A percentile compares a stretch with the other conserved stretches of the same genome.
phyloP scores from a whole-genome alignment of 2,329 filamentous ascomycete species.

The Coccinonectria pachysandricola region DNA sequence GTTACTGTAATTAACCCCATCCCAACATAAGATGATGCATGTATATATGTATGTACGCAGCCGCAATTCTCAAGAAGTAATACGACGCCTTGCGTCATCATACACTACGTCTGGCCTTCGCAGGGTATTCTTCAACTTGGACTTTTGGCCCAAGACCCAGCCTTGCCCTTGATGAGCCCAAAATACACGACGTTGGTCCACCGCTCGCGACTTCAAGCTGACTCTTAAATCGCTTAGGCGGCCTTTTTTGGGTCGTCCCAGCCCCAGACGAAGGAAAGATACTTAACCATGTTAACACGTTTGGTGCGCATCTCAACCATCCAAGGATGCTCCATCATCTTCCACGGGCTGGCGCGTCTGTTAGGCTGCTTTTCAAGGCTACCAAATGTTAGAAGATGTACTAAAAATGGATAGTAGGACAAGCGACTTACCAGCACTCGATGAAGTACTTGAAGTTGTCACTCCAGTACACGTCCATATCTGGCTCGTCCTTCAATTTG shows the following conservation, averaged over 20 bases:
- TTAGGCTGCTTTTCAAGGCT: slow-evolving; percentile 90
- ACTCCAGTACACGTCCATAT: slow-evolving; percentile 85
- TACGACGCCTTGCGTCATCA: too few species aligned
- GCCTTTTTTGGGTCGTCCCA: slow-evolving; percentile 51
- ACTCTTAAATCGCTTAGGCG: too few species aligned
- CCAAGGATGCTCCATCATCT: slow-evolving; percentile 98
- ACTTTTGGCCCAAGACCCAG: too few species aligned
- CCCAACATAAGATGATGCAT: too few species aligned
- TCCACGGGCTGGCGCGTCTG: slow-evolving; percentile 87
- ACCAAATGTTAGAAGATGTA: slow-evolving; percentile 13
- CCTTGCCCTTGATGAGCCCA: too few species aligned
- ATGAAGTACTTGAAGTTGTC: slow-evolving; percentile 99
- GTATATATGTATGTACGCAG: too few species aligned
- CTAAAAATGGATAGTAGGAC: not conserved
- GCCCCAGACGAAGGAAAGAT: slow-evolving; percentile 90
- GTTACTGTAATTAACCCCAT: too few species aligned
- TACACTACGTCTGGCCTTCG: too few species aligned
- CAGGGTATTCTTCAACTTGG: too few species aligned
- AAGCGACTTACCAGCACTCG: slow-evolving; percentile 78
- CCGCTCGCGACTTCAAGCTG: too few species aligned
- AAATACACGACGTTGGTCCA: too few species aligned
- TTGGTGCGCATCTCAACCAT: slow-evolving; percentile 94
- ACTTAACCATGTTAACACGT: slow-evolving; percentile 95
- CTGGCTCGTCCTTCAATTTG: slow-evolving; percentile 88
- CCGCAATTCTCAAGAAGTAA: too few species aligned